A percentile compares a stretch with the other conserved stretches of the same genome.
phyloP scores from a whole-genome alignment of 140 eudicot species.

The Bidens hawaiensis region DNA sequence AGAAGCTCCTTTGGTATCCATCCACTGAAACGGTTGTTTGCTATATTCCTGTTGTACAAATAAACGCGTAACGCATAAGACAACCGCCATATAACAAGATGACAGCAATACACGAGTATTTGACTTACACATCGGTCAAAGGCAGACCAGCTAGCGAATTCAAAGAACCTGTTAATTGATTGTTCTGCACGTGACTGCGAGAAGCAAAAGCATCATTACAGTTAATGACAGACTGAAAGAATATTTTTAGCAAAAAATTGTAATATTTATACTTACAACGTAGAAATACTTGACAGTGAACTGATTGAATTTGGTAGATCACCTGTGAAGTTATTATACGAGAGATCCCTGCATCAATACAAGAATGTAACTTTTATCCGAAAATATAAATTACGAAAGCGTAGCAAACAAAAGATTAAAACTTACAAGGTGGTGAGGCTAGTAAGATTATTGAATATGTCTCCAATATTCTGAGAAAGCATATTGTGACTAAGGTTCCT shows the following conservation, averaged over 20 bases:
- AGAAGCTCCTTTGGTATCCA: conserved; percentile 87
- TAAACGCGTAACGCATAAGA: conserved; percentile 10
- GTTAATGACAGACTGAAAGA: background rate
- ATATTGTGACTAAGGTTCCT: conserved; percentile 83
- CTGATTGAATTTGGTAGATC: conserved; percentile 76
- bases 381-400: conserved; percentile 8
- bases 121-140: conserved; percentile 70
- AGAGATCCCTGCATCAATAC: conserved; percentile 69
- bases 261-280: conserved; percentile 57
- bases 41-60: conserved; percentile 61
- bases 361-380: background rate
- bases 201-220: conserved; percentile 13
- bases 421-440: conserved; percentile 77
- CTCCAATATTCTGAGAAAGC: conserved; percentile 68
- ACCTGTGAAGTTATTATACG: conserved; percentile 76
- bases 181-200: conserved; percentile 76
- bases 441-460: conserved; percentile 69
- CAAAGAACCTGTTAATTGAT: conserved; percentile 81
- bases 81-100: conserved; percentile 2
- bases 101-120: conserved; percentile 2
- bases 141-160: conserved; percentile 59
- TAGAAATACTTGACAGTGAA: conserved; percentile 67
- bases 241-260: background rate
- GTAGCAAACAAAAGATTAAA: background rate
- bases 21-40: conserved; percentile 83